Evolutionary conservation across 345 rosid species (phyloP).

Genomic region (Hypericum perforatum): DNA sequence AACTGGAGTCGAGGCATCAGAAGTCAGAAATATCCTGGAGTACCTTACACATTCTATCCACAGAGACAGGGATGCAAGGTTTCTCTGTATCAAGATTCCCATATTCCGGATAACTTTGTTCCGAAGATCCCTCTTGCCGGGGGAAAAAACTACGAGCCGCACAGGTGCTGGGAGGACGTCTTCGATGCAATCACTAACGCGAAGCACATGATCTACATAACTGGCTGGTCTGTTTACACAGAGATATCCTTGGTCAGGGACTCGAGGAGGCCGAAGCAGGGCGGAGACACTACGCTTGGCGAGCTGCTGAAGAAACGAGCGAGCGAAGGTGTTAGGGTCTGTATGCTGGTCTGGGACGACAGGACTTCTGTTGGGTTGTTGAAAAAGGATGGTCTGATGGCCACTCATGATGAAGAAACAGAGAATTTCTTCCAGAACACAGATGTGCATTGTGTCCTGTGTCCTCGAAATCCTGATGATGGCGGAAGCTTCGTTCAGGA

Average conservation of each 20-base stretch:
- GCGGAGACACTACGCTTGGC: conserved; percentile 74
- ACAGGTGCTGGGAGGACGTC: conserved; percentile 92
- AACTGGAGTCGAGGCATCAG: conserved; percentile 57
- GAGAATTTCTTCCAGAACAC: conserved; percentile 47
- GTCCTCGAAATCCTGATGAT: conserved; percentile 95
- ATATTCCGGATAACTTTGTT: conserved; percentile 68
- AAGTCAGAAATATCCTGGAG: conserved; percentile 77
- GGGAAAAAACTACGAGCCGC: conserved; percentile 72
- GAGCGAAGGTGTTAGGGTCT: conserved; percentile 84
- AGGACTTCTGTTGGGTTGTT: conserved; percentile 86
- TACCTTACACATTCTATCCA: conserved; percentile 79
- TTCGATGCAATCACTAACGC: conserved; percentile 87
- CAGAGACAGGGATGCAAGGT: conserved; percentile 87
- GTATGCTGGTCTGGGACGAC: conserved; percentile 95
- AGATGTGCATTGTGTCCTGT: conserved; percentile 77
- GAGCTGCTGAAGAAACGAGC: conserved; percentile 88
- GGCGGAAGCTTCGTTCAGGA: conserved; percentile 94
- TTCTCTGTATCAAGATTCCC: conserved; percentile 92
- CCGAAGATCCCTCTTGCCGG: conserved; percentile 90
- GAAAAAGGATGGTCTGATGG: conserved; percentile 89
- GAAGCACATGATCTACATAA: conserved; percentile 77
- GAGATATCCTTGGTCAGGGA: conserved; percentile 82
- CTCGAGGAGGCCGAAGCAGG: conserved; percentile 86
- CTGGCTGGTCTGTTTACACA: conserved; percentile 98
- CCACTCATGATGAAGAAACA: conserved; percentile 96